phyloP scores from a whole-genome alignment of 139 green algal species.

The Coccomyxa sp. region DNA sequence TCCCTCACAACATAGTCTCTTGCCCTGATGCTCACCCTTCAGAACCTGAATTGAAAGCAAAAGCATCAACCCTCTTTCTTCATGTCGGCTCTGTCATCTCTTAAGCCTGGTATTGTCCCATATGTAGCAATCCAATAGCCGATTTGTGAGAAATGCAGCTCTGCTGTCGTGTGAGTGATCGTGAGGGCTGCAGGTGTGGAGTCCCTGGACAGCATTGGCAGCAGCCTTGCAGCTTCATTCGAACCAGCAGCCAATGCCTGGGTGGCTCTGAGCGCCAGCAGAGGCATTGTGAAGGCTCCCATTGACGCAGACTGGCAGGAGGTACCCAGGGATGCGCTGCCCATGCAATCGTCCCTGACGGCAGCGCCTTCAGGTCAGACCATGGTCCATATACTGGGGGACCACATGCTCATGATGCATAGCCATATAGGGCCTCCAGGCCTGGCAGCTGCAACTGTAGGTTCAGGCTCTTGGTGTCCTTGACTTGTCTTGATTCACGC shows the following conservation, averaged over 20 bases:
- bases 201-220: not conserved
- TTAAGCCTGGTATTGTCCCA: too few relatives aligned
- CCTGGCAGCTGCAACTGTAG: not conserved
- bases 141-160: not conserved
- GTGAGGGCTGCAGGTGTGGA: not conserved
- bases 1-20: too few relatives aligned
- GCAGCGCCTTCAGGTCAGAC: too few relatives aligned
- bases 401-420: too few relatives aligned
- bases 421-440: too few relatives aligned
- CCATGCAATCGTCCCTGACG: too few relatives aligned
- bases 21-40: too few relatives aligned
- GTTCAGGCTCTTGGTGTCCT: not conserved
- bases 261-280: not conserved
- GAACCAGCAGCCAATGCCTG: not conserved
- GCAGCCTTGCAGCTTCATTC: not conserved
- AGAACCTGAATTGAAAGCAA: too few relatives aligned
- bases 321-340: not conserved
- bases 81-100: not conserved
- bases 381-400: too few relatives aligned
- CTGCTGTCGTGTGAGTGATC: not conserved
- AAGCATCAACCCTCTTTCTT: too few relatives aligned
- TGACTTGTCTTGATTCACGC: not conserved
- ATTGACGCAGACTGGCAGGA: not conserved
- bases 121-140: not conserved
- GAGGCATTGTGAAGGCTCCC: not conserved